Evolutionary conservation across 2,329 filamentous ascomycete genomes (phyloP).

Genomic region (Camillea tinctor): DNA sequence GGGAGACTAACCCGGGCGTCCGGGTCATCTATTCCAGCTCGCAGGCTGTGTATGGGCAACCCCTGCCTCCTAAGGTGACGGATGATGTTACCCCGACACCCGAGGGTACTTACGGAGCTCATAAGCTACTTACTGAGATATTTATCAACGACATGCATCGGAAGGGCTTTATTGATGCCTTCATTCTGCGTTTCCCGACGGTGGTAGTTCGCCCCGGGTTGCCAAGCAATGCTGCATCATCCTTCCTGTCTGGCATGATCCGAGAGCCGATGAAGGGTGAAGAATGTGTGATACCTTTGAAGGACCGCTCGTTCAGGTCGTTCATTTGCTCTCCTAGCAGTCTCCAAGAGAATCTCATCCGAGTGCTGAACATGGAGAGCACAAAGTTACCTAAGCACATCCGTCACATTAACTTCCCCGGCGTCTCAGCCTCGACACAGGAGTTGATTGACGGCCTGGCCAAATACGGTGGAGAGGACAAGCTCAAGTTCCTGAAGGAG

Average conservation of each 20-base stretch:
- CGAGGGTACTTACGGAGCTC: constrained; percentile 60
- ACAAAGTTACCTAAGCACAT: constrained; percentile 44
- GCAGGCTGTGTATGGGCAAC: constrained; percentile 62
- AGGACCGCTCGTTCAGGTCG: constrained; percentile 48
- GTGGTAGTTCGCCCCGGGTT: constrained; percentile 60
- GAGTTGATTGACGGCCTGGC: constrained; percentile 59
- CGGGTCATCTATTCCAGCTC: constrained; percentile 61
- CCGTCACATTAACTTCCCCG: constrained; percentile 57
- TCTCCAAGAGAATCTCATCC: constrained; percentile 52
- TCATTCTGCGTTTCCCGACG: constrained; percentile 59
- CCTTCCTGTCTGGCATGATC: constrained; percentile 63
- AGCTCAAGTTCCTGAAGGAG: constrained; percentile 51
- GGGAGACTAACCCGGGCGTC: constrained; percentile 48
- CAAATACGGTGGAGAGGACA: constrained; percentile 54
- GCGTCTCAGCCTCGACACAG: constrained; percentile 56
- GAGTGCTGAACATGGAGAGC: constrained; percentile 40
- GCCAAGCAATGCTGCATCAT: constrained; percentile 61
- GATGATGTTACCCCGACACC: constrained; percentile 55
- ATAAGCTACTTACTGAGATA: constrained; percentile 62
- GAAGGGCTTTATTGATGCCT: constrained; percentile 56
- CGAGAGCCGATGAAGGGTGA: constrained; percentile 58
- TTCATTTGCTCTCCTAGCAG: constrained; percentile 55
- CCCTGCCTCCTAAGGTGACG: constrained; percentile 51
- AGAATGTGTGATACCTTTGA: constrained; percentile 51
- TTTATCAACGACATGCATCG: constrained; percentile 64